A percentile compares a stretch with the other conserved stretches of the same genome.
These are phyloP conservation scores for Scutellaria barbata DNA, from an alignment of 257 asterid species.

Conservation along the genomic window DNA sequence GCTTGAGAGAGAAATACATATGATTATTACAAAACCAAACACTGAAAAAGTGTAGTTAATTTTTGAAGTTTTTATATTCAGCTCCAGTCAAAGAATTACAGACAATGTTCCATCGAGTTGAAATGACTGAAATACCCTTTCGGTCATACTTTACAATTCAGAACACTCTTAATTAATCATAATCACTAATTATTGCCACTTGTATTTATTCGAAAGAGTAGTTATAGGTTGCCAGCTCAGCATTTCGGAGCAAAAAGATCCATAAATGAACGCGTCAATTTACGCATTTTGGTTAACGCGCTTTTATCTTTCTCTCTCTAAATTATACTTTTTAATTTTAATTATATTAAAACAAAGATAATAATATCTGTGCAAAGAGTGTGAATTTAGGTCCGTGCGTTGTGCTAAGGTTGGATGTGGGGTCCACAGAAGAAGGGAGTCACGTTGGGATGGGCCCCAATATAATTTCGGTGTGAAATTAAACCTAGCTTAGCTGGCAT, in stretches of 20 bases:
- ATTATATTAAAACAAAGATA: too few relatives aligned
- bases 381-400: conserved; percentile 33
- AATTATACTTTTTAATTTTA: background rate
- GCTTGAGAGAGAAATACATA: conserved; percentile 33
- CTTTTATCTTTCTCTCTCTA: background rate
- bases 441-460: conserved; percentile 42
- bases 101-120: background rate
- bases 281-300: conserved; percentile 27
- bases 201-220: conserved; percentile 11
- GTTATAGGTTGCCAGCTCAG: background rate
- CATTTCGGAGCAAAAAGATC: background rate
- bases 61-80: conserved; percentile 12
- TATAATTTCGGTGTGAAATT: background rate
- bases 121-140: conserved; percentile 17
- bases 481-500: background rate
- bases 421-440: conserved; percentile 26
- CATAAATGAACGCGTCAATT: conserved; percentile 19
- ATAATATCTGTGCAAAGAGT: background rate
- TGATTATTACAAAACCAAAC: background rate
- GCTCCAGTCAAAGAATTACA: conserved; percentile 8
- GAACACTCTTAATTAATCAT: too few relatives aligned
- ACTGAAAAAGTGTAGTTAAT: background rate
- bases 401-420: conserved; percentile 29
- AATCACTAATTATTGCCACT: background rate
- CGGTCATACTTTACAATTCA: too few relatives aligned